Evolutionary conservation across 495 filamentous ascomycete species (phyloP).

Genomic region (Pyrenula massariospora): DNA sequence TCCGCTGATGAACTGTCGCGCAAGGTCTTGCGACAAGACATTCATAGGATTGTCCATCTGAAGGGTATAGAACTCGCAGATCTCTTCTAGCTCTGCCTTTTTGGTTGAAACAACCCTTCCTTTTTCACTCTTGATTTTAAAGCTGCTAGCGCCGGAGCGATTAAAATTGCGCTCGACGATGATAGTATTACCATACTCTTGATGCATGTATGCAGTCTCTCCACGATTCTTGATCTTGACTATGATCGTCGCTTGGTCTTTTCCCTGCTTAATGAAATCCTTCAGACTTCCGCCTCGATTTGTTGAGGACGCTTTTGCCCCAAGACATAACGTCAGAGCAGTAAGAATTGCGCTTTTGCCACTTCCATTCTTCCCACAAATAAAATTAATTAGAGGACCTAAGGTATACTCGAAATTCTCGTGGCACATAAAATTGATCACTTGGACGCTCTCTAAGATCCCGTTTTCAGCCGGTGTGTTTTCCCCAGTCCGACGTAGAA

Average conservation of each 20-base stretch:
- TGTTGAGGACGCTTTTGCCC: conserved; percentile 88
- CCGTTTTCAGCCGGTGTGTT: conserved; percentile 73
- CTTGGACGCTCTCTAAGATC: conserved; percentile 72
- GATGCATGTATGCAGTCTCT: conserved; percentile 68
- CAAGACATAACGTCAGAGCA: conserved; percentile 84
- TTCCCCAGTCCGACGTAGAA: conserved; percentile 38
- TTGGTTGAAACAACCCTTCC: conserved; percentile 70
- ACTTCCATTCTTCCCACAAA: conserved; percentile 94
- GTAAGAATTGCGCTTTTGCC: conserved; percentile 98
- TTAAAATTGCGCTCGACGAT: conserved; percentile 83
- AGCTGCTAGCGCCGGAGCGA: conserved; percentile 63
- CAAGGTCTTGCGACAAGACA: conserved; percentile 92
- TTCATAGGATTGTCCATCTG: conserved; percentile 98
- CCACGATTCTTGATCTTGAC: conserved; percentile 87
- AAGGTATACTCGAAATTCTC: conserved; percentile 64
- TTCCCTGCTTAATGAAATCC: conserved; percentile 83
- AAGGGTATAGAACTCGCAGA: conserved; percentile 82
- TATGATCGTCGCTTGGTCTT: conserved; percentile 54
- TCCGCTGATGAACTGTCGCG: conserved; percentile 81
- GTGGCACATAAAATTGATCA: conserved; percentile 95
- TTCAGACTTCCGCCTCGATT: conserved; percentile 89
- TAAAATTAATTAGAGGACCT: conserved; percentile 92
- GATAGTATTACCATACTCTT: conserved; percentile 77
- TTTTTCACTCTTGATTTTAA: conserved; percentile 68
- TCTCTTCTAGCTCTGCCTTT: conserved; percentile 80